Evolutionary conservation across 768 basidiomycete genomes (phyloP), one percentile per base, ranked within the genome.

Genomic region (Lactarius deliciosus): DNA sequence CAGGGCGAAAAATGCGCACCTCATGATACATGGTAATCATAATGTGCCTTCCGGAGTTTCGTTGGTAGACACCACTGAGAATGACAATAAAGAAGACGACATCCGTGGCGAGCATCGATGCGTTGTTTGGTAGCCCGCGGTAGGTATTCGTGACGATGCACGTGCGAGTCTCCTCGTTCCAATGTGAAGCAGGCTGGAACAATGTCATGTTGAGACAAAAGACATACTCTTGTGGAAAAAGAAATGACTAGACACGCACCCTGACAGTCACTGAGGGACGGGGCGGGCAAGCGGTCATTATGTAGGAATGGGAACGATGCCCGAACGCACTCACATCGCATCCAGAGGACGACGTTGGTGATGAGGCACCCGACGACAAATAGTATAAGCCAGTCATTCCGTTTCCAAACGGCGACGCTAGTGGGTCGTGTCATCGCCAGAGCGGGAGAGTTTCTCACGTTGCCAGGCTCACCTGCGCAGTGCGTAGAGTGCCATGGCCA

Each of bases 331-430:
- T 45, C 36, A 68, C 67, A 22, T 13, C 61, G 54, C 41, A 68
- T 50, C 67, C 67, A 68, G 58, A 68, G 61, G 7, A 34, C 63
- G 25, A 68, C 34, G 15, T 68, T 68, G 16, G 53, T 57, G 30
- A 55, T n/a, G 30, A 61, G 64, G 30, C 56, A 60, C 25, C 25
- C 38, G 36, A 47, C 8, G 28, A 65, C 38, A 20, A 68, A 65
- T 15, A 56, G 5, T 10, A 60, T 20, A 5, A 68, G 43, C 41
- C 60, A 61, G 41, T 8, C 10, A 30, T 65, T 68, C 13, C 59
- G 53, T 56, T 65, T 20, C 68, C 68, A 65, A 18, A 68, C 32
- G 13, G 67, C 67, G 22, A 65, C 7, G 18, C 67, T 65, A 36
- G 11, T 22, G 25, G 18, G 18, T 32, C 30, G 38, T 36, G 18